These are phyloP conservation scores for Elongisporangium anandrum DNA, from an alignment of 352 stramenopile species.

Conservation along the genomic window DNA sequence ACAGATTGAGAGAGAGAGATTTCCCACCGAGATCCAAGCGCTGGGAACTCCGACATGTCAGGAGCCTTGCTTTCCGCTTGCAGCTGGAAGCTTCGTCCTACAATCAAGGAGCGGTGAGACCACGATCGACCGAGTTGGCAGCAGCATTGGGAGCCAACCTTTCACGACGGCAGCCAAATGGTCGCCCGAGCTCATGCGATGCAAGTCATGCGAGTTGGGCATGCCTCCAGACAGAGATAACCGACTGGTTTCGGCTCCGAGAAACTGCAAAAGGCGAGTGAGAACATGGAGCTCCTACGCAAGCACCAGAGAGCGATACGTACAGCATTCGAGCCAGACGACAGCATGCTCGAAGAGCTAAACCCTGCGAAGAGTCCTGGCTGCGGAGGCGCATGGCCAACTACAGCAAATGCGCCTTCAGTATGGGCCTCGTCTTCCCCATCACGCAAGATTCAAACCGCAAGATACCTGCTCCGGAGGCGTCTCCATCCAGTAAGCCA, in stretches of 20 bases:
- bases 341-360: constrained; percentile 36
- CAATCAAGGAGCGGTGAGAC: neutral
- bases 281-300: constrained; percentile 1
- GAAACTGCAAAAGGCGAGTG: constrained; percentile 32
- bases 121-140: neutral
- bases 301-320: constrained; percentile 7
- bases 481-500: constrained; percentile 14
- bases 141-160: constrained; percentile 10
- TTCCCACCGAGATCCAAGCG: constrained; percentile 50
- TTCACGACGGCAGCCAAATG: constrained; percentile 25
- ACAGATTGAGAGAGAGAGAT: neutral
- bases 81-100: constrained; percentile 50
- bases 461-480: neutral
- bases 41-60: constrained; percentile 85
- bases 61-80: constrained; percentile 61
- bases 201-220: constrained; percentile 40
- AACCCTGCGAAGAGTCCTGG: constrained; percentile 38
- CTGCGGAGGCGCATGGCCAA: constrained; percentile 6
- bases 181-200: constrained; percentile 53
- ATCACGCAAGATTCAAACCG: neutral
- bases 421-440: neutral
- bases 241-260: constrained; percentile 30
- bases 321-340: constrained; percentile 34
- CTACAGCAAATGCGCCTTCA: neutral
- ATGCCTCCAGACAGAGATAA: constrained; percentile 19